Evolutionary conservation across 345 rosid genomes (phyloP), one percentile per base, ranked within the genome.

Genomic region (Eucalyptus tenuipes): DNA sequence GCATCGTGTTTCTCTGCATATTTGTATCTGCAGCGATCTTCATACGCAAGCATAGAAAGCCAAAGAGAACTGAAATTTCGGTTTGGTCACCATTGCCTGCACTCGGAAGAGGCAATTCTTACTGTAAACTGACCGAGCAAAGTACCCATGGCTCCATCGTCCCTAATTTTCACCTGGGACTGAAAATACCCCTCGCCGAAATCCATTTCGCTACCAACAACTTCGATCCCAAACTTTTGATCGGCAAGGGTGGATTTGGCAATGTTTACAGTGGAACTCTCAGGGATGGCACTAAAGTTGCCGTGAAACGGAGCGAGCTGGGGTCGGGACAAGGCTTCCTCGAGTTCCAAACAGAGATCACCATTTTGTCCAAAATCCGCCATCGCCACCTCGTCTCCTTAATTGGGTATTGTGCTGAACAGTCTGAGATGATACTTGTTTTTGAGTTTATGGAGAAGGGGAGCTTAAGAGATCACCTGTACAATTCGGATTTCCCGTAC

Each of bases 351-450:
- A 93, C 95, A 2, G 95, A 93, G 90, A 91, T 95, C 89, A 93
- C 84, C 88, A 91, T 94, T 66, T 88, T 96, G 75, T 96, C 96
- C 59, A 96, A 93, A 88, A 95, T 95, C 81, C 88, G 92, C 4
- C 98, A 95, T 85, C 93, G 91, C 24, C 95, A 97, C 86, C 95
- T 97, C 5, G 96, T 95, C 49, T 93, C 98, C 16, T 90, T 97
- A 86, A 94, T 91, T 1, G 99, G 99, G 22, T 96, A 94, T 47
- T 94, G 98, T 86, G 89, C 92, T 27, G 97, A 96, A 55, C 81
- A 90, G 85, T 85, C 91, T 29, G 95, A 94, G 89, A 95, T 95
- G 96, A 95, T 94, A 59, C 90, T 94, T 79, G 94, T 95, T 22
- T 94, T 91, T 6, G 95, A 95, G 79, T 94, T 90, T 91, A 93